A percentile compares a stretch with the other conserved stretches of the same genome.
Conservation (phyloP, 768 basidiomycete species). For the Lepiota subincarnata region DNA sequence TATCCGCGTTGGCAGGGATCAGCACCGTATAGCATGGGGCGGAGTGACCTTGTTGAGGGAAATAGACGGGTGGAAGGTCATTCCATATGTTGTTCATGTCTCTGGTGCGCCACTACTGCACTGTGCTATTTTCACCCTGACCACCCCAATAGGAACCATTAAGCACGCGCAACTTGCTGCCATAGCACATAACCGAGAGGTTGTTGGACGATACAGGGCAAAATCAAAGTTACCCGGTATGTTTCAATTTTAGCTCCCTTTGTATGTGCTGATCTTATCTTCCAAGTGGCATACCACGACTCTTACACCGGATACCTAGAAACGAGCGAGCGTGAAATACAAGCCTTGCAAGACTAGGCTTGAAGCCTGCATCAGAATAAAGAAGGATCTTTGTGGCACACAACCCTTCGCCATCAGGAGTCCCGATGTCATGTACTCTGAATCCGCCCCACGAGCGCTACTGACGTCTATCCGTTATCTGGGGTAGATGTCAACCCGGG, state of each 20-base stretch:
- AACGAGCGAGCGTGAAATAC: conserved; percentile 56
- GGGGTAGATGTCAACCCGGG: no score
- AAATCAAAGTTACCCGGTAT: conserved; percentile 49
- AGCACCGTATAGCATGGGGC: conserved; percentile 77
- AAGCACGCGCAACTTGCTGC: conserved; percentile 80
- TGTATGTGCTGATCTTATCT: neutral
- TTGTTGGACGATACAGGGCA: conserved; percentile 64
- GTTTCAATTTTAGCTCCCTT: conserved; percentile 13
- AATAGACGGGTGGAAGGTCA: conserved; percentile 53
- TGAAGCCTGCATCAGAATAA: neutral
- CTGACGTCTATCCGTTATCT: no score
- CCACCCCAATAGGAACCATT: conserved; percentile 61
- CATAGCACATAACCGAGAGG: conserved; percentile 65
- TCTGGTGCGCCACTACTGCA: conserved; percentile 53
- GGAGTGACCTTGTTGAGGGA: conserved; percentile 65
- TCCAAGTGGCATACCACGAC: conserved; percentile 53
- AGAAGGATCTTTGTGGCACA: conserved; percentile 13
- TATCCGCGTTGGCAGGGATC: conserved; percentile 79
- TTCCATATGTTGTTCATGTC: conserved; percentile 78
- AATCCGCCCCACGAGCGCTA: no score
- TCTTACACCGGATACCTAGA: conserved; percentile 56
- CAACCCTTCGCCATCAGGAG: neutral
- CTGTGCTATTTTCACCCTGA: neutral
- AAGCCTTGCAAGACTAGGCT: conserved; percentile 56
- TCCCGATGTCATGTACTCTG: no score